These are phyloP conservation scores for Aspergillus coremiiformis DNA, from an alignment of 495 filamentous ascomycete genomes.

Conservation along the genomic window DNA sequence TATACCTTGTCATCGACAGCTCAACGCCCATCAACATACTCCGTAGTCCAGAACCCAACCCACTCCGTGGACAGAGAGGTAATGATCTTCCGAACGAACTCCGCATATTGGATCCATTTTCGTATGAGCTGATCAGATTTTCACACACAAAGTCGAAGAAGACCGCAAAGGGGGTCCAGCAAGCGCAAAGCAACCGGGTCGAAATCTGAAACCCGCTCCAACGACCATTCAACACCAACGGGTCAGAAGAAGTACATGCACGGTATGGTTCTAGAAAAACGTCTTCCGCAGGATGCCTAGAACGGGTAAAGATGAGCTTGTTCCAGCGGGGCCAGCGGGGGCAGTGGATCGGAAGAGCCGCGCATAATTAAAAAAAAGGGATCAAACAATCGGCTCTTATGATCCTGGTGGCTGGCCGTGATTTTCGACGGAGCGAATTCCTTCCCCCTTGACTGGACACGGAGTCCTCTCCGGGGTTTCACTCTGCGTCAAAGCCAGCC, in stretches of 20 bases:
- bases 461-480: not conserved
- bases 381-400: not conserved
- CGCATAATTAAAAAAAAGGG: not conserved
- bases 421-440: not conserved
- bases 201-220: not conserved
- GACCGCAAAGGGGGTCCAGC: no score
- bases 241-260: no score
- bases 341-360: not conserved
- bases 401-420: not conserved
- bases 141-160: no score
- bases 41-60: not conserved
- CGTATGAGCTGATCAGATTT: not conserved
- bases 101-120: not conserved
- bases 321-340: not conserved
- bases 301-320: not conserved
- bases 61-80: not conserved
- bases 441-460: not conserved
- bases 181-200: no score
- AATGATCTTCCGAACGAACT: slow-evolving; percentile 5
- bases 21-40: not conserved
- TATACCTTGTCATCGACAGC: not conserved
- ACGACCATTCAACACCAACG: no score
- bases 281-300: no score
- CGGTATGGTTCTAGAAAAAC: not conserved
- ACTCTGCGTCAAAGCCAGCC: not conserved